Percentiles rank a stretch among this genome's conserved stretches.
Conservation (phyloP, 2,329 filamentous ascomycete genomes). For the Xylariaceae sp. region DNA sequence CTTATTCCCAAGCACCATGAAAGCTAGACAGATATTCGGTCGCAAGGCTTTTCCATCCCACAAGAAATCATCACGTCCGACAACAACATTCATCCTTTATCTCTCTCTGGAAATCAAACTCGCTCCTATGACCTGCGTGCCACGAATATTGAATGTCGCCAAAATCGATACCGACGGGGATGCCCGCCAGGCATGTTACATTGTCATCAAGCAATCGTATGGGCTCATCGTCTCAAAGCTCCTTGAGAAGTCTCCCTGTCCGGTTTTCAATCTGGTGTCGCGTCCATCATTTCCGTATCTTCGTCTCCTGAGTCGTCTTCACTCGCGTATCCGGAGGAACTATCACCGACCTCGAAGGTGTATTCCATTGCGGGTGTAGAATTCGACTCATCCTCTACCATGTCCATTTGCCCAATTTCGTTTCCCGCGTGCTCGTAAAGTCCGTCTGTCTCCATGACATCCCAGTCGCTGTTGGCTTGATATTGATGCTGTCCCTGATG, state of each 20-base stretch:
- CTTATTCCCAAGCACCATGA: neutral
- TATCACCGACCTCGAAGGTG: neutral
- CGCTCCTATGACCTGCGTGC: neutral
- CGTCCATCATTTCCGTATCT: constrained; percentile 3
- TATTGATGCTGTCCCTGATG: neutral
- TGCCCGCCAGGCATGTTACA: no score
- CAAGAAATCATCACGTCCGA: neutral
- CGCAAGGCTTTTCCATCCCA: neutral
- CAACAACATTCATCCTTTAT: neutral
- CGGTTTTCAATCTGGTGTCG: neutral
- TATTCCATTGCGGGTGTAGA: neutral
- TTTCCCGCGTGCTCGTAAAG: neutral
- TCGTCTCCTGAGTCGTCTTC: neutral
- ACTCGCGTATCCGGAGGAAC: neutral
- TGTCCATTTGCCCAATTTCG: neutral
- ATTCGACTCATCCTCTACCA: neutral
- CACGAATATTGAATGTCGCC: neutral
- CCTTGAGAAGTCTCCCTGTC: neutral
- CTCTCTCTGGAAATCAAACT: neutral
- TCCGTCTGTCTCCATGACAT: neutral
- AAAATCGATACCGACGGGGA: neutral
- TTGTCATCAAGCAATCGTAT: no score
- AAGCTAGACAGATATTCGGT: neutral
- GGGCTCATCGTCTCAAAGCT: neutral
- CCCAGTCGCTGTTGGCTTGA: neutral